A percentile compares a stretch with the other conserved stretches of the same genome.
Conservation (phyloP, 768 basidiomycete genomes). For the Leucogyrophana mollusca region DNA sequence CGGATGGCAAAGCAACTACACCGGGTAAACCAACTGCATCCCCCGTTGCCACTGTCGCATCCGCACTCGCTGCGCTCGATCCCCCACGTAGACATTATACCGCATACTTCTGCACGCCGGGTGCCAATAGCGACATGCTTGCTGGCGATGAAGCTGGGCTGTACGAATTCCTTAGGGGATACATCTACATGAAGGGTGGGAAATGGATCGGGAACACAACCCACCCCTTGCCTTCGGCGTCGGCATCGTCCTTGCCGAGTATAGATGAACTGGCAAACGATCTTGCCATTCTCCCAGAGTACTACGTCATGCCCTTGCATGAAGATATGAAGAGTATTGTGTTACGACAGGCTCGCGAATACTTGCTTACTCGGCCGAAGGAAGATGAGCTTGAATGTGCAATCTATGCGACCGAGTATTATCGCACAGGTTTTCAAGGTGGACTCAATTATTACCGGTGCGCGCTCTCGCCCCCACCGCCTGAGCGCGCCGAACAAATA, state of each 20-base stretch:
- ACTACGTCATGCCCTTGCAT: slow-evolving; percentile 60
- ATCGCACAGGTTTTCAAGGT: slow-evolving; percentile 60
- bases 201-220: slow-evolving; percentile 46
- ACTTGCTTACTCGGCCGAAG: slow-evolving; percentile 41
- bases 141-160: slow-evolving; percentile 16
- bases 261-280: slow-evolving; percentile 25
- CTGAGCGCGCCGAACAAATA: slow-evolving; percentile 38
- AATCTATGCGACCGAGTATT: slow-evolving; percentile 49
- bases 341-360: slow-evolving; percentile 28
- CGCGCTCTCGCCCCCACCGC: slow-evolving; percentile 27
- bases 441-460: slow-evolving; percentile 58
- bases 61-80: slow-evolving; percentile 35
- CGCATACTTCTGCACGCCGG: slow-evolving; percentile 45
- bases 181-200: slow-evolving; percentile 54
- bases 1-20: slow-evolving; percentile 14
- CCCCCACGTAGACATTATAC: slow-evolving; percentile 61
- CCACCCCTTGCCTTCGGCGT: slow-evolving; percentile 33
- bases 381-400: slow-evolving; percentile 30
- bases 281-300: slow-evolving; percentile 47
- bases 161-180: slow-evolving; percentile 20
- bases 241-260: slow-evolving; percentile 13
- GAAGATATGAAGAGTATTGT: slow-evolving; percentile 54
- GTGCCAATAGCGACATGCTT: slow-evolving; percentile 47
- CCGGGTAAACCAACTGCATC: slow-evolving; percentile 7
- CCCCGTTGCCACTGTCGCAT: slow-evolving; percentile 5